Evolutionary conservation across 345 rosid species (phyloP).

Genomic region (Psidium friedrichsthalianum): DNA sequence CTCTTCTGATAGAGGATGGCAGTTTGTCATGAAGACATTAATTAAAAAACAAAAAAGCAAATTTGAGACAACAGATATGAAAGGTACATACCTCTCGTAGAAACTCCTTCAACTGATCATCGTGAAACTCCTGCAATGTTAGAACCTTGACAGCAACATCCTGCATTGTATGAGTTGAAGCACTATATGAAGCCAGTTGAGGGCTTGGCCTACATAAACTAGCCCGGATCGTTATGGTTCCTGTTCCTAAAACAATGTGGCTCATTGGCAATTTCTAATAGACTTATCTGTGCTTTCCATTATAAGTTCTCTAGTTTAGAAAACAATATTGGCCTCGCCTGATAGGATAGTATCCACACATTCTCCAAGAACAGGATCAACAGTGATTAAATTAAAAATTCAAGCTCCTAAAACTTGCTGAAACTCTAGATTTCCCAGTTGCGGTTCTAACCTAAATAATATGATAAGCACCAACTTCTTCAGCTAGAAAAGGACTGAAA

Average conservation of each 20-base stretch:
- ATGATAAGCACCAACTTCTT: neutral
- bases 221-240: neutral
- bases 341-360: neutral
- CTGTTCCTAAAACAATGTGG: neutral
- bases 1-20: neutral
- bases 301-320: neutral
- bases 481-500: neutral
- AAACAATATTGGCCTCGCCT: neutral
- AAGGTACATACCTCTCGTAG: conserved; percentile 58
- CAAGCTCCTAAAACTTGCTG: neutral
- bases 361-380: neutral
- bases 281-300: neutral
- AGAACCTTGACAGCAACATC: conserved; percentile 95
- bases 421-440: neutral
- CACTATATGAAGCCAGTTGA: neutral
- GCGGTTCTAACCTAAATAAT: neutral
- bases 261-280: neutral
- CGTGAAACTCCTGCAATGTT: conserved; percentile 74
- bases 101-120: conserved; percentile 85
- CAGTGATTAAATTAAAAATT: neutral
- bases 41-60: neutral
- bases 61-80: neutral
- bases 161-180: conserved; percentile 20
- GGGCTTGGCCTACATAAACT: neutral
- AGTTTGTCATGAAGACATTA: neutral